Evolutionary conservation across 129 eudicot species (phyloP).

Genomic region (Helianthus annuus): HanXRQr2.0-SUNRISE NC_035446.2:166241267-166241766

Average conservation of each 20-base stretch:
- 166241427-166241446: background rate
- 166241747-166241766: conserved; percentile 63
- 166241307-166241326: too few species aligned
- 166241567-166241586: background rate
- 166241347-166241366: too few species aligned
- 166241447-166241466: conserved; percentile 14
- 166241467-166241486: background rate
- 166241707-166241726: background rate
- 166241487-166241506: background rate
- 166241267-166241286: too few species aligned
- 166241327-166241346: too few species aligned
- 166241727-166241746: conserved; percentile 2
- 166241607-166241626: conserved; percentile 45
- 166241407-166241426: background rate
- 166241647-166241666: conserved; percentile 45
- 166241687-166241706: background rate
- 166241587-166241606: conserved; percentile 7
- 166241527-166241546: background rate
- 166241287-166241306: too few species aligned
- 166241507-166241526: too few species aligned
- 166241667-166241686: background rate
- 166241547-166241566: background rate
- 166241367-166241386: too few species aligned
- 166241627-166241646: conserved; percentile 48
- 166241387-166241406: background rate